Percentiles rank a stretch among this genome's conserved stretches.
Evolutionary conservation across 768 basidiomycete genomes (phyloP).

Genomic region (Lactarius akahatsu): DNA sequence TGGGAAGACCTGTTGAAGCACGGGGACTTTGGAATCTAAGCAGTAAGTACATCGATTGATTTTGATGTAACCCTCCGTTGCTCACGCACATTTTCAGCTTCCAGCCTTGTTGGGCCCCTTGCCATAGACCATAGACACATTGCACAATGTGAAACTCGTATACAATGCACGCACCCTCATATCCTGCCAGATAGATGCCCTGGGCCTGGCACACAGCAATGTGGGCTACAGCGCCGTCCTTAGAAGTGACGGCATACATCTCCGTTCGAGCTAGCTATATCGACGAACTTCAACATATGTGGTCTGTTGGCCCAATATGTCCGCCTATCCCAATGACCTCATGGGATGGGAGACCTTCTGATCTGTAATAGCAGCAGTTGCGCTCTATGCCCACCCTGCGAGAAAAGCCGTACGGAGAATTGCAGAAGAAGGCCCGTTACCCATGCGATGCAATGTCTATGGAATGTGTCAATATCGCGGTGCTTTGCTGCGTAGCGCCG

Average conservation of each 20-base stretch:
- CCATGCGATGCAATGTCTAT: too few relatives aligned
- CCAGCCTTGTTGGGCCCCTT: background rate
- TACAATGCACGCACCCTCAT: background rate
- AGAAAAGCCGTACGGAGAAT: background rate
- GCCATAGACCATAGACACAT: background rate
- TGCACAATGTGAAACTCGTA: background rate
- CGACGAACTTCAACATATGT: too few relatives aligned
- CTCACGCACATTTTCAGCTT: background rate
- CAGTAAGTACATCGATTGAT: background rate
- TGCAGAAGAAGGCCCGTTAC: too few relatives aligned
- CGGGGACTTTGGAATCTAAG: slow-evolving; percentile 26
- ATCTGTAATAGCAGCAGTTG: too few relatives aligned
- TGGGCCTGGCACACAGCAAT: background rate
- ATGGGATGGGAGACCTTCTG: too few relatives aligned
- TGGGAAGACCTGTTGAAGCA: slow-evolving; percentile 77
- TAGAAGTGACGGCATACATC: background rate
- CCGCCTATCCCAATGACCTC: too few relatives aligned
- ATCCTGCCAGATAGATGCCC: too few relatives aligned
- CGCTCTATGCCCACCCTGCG: background rate
- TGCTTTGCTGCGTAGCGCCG: too few relatives aligned
- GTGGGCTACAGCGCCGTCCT: background rate
- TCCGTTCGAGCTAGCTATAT: background rate
- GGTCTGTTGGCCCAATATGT: too few relatives aligned
- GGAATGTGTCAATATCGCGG: too few relatives aligned
- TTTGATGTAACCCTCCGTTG: background rate